Base-by-base conservation (phyloP, 441 rosid genomes). In the Mallotus japonicus region DNA sequence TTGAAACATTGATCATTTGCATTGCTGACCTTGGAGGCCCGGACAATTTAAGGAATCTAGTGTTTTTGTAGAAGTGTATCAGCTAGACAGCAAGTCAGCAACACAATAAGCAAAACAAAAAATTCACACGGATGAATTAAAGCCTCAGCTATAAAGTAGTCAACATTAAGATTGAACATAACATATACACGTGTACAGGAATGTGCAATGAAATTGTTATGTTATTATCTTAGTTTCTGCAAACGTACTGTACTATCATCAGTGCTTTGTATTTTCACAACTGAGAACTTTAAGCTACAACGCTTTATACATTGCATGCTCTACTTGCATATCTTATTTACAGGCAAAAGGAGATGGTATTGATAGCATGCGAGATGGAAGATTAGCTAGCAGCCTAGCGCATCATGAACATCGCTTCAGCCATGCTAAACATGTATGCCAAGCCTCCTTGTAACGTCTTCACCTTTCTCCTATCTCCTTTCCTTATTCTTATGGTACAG, bases 361-460 rank as follows among this genome's bases (percentile, higher is more conserved):
- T 8, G 32, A 56, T 40, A 67, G 56, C 49, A 47, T 46, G 65
- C 65, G 28, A 46, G 34, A 63, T 62, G 20, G 40, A 42, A 37
- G 19, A 56, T 28, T 55, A 69, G 22, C 69, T 65, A 69, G 71
- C 28, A 49, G 62, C 22, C 65, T 65, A 69, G 67, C 28, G 61
- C 22, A 69, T 28, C 28, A 13, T 19, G 58, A 62, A 56, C 49
- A 42, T 56, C 63, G 16, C 44, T 59, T 59, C 47, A 54, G 42
- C 28, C 50, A 44, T 55, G 69, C 62, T 54, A 20, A 24, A 54
- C 2, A 22, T 32, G 24, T 24, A 71, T 34, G 68, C 65, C 67
- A 49, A 5, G 20, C 65, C 67, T 69, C 47, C 73, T 19, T 13
- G 19, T 40, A 5, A 56, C 60, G 73, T 55, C 62, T 69, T 56